Conservation (phyloP, 352 stramenopile genomes). For the Phytophthora megakarya region DNA sequence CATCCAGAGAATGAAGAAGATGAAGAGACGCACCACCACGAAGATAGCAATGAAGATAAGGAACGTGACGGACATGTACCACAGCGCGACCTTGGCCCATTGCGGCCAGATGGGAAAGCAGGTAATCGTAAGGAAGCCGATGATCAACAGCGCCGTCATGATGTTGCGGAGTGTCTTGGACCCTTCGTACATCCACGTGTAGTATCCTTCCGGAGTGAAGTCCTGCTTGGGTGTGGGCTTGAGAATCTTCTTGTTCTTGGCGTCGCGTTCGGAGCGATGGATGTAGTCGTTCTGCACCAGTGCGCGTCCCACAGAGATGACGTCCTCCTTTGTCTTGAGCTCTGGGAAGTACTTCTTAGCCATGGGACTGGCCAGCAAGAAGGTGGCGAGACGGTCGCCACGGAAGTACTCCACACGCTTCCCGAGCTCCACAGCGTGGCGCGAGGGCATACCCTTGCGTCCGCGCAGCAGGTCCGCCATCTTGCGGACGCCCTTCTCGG, state of each 20-base stretch:
- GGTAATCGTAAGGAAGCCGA: conserved; percentile 96
- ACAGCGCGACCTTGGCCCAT: conserved; percentile 97
- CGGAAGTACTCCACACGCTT: conserved; percentile 94
- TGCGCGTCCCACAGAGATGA: conserved; percentile 68
- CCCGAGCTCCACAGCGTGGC: conserved; percentile 89
- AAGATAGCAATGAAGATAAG: conserved; percentile 99
- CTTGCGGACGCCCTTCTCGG: conserved; percentile 72
- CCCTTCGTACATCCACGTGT: conserved; percentile 99
- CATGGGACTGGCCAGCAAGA: conserved; percentile 75
- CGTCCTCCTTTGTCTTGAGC: conserved; percentile 82
- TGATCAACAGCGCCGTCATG: conserved; percentile 96
- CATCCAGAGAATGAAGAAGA: conserved; percentile 98
- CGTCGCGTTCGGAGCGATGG: conserved; percentile 86
- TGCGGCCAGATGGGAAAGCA: conserved; percentile 99
- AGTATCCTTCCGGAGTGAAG: conserved; percentile 96
- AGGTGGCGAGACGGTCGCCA: conserved; percentile 85
- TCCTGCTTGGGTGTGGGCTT: conserved; percentile 85
- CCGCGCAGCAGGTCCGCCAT: conserved; percentile 86
- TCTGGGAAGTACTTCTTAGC: conserved; percentile 87
- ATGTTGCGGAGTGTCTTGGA: conserved; percentile 98
- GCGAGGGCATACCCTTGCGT: conserved; percentile 87
- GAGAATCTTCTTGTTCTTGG: conserved; percentile 88
- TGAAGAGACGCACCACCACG: conserved; percentile 92
- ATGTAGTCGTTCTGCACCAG: conserved; percentile 86
- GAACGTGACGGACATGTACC: conserved; percentile 99